Percentiles rank a stretch among this genome's conserved stretches.
Conservation (phyloP, 2,329 filamentous ascomycete genomes). For the Penicillium hordei region DNA sequence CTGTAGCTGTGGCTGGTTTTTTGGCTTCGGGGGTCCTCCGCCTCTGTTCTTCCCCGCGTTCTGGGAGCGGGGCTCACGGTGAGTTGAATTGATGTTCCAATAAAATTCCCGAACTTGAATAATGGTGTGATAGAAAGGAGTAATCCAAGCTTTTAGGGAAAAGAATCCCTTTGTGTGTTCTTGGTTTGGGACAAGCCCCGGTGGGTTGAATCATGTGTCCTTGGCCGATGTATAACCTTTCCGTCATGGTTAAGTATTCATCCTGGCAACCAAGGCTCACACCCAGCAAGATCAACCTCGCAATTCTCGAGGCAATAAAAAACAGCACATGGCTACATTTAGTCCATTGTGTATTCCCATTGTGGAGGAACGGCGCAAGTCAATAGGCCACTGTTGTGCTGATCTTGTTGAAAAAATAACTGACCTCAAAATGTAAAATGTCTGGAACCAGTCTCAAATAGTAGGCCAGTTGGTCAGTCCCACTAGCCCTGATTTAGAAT, state of each 20-base stretch:
- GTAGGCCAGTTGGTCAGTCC: not conserved
- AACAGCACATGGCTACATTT: not conserved
- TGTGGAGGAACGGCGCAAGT: not conserved
- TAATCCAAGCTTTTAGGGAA: not conserved
- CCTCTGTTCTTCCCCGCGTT: slow-evolving; percentile 2
- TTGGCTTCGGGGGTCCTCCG: not conserved
- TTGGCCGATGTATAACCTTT: not conserved
- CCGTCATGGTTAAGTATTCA: not conserved
- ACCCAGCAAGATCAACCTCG: not conserved
- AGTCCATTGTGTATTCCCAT: not conserved
- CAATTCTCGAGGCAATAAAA: not conserved
- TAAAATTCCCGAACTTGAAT: not conserved
- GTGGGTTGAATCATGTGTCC: not conserved
- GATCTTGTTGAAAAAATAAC: not conserved
- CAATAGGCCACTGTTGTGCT: not conserved
- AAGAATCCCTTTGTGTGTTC: not conserved
- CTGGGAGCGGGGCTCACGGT: not conserved
- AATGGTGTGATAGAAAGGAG: not conserved
- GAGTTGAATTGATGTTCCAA: not conserved
- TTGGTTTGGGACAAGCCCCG: not conserved
- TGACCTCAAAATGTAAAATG: not conserved
- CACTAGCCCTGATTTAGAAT: not conserved
- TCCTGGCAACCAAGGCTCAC: not conserved
- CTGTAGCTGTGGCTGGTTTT: not conserved
- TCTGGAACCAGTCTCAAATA: not conserved